Evolutionary conservation across 257 asterid genomes (phyloP), one percentile per base, ranked within the genome.

Genomic region (Plectranthus barbatus): DNA sequence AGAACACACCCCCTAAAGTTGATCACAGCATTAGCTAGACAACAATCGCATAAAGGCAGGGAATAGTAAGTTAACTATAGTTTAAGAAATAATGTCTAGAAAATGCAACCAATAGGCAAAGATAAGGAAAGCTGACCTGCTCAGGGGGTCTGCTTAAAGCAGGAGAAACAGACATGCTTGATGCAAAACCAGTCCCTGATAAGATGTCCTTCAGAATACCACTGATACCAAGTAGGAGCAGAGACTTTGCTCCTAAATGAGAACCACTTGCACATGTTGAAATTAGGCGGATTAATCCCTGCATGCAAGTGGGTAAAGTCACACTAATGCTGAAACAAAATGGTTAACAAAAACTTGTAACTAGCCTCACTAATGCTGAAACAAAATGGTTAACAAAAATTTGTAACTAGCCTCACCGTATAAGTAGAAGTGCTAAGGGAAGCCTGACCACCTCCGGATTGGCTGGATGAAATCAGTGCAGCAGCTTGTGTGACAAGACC

Each of bases 401-500:
- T 39, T 29, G 67, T 24, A 20, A 66, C n/a, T 56, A 49, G 58
- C 47, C 68, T 60, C 76, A 94, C 99, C 71, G 99, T 94, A 70
- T 90, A 90, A 14, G 99, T 90, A 26, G 97, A 84, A 51, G 91
- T 73, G 86, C 95, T 90, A 49, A 94, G 92, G 40, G 95, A 85
- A 70, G 96, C 86, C 76, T 90, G 99, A 42, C 94, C 96, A 56
- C 96, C 96, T 55, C 95, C 97, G 67, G 96, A 76, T 70, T 72
- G 83, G 62, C 87, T 87, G 70, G 95, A 74, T 63, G 97, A 87
- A 79, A 94, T 83, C 51, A 94, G 88, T 12, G 99, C 50, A 33
- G 96, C 95, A 62, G 95, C 96, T 76, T 87, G 96, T 18, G 95
- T 81, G 49, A 93, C 95, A 31, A 94, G 90, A 67, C 99, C 99